Conservation (phyloP, 2,329 filamentous ascomycete species). For the Colletotrichum eremochloae region DNA sequence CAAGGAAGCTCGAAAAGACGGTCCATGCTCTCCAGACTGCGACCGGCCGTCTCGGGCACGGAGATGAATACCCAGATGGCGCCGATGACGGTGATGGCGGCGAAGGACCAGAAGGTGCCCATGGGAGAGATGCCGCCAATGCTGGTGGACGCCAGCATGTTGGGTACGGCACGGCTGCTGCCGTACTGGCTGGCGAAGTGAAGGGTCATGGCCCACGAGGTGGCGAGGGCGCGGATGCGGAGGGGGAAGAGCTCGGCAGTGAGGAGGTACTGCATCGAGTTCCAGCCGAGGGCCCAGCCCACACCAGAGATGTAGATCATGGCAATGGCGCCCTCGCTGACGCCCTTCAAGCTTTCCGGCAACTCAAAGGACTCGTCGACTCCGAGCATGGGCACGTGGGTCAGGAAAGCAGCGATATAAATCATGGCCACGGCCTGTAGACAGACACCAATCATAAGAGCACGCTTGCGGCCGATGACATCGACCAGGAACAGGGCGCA, state of each 20-base stretch:
- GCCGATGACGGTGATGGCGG: constrained; percentile 75
- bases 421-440: constrained; percentile 72
- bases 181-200: constrained; percentile 86
- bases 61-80: constrained; percentile 79
- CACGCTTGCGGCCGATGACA: constrained; percentile 80
- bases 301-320: constrained; percentile 80
- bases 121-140: constrained; percentile 66
- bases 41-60: constrained; percentile 79
- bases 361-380: constrained; percentile 63
- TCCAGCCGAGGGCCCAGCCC: constrained; percentile 81
- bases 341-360: constrained; percentile 61
- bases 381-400: constrained; percentile 71
- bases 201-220: constrained; percentile 80
- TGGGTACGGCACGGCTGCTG: constrained; percentile 79
- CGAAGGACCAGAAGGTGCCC: constrained; percentile 85
- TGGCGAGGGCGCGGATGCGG: constrained; percentile 77
- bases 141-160: constrained; percentile 72
- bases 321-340: constrained; percentile 76
- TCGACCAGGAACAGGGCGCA: constrained; percentile 86
- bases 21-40: constrained; percentile 78
- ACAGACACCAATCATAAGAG: constrained; percentile 71
- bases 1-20: constrained; percentile 79
- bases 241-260: constrained; percentile 84
- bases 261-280: constrained; percentile 82
- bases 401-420: constrained; percentile 73